Conservation (phyloP, 768 basidiomycete species). For the Butyriboletus loyo region DNA sequence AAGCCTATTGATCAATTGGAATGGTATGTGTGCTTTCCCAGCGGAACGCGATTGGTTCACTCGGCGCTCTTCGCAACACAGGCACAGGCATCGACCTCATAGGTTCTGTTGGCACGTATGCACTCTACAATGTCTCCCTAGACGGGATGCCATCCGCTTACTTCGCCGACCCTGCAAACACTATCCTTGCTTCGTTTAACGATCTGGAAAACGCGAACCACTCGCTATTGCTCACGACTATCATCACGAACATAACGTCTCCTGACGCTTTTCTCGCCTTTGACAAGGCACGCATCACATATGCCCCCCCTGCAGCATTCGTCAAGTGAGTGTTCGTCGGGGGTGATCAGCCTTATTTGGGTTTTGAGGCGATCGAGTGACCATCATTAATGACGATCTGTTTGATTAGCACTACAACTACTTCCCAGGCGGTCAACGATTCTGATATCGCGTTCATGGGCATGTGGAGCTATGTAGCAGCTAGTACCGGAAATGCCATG, state of each 20-base stretch:
- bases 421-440: slow-evolving; percentile 41
- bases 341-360: slow-evolving; percentile 2
- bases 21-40: slow-evolving; percentile 43
- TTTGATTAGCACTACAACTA: slow-evolving; percentile 34
- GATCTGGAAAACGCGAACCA: slow-evolving; percentile 50
- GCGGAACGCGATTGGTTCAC: background rate
- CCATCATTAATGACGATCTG: slow-evolving; percentile 21
- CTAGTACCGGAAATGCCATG: slow-evolving; percentile 26
- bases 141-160: slow-evolving; percentile 42
- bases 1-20: slow-evolving; percentile 54
- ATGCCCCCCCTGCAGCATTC: slow-evolving; percentile 30
- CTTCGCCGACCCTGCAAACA: slow-evolving; percentile 26
- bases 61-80: slow-evolving; percentile 25
- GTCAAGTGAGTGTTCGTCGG: slow-evolving; percentile 34
- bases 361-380: background rate
- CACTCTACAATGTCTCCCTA: slow-evolving; percentile 47
- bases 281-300: slow-evolving; percentile 52
- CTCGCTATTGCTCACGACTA: slow-evolving; percentile 51
- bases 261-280: slow-evolving; percentile 48
- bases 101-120: slow-evolving; percentile 47
- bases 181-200: slow-evolving; percentile 49
- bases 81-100: slow-evolving; percentile 63
- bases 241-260: slow-evolving; percentile 33
- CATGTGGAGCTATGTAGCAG: slow-evolving; percentile 48
- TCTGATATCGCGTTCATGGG: slow-evolving; percentile 50